Evolutionary conservation across 1,284 basidiomycete genomes (phyloP), one percentile per base, ranked within the genome.

Genomic region (Butyriboletus appendiculatus): DNA sequence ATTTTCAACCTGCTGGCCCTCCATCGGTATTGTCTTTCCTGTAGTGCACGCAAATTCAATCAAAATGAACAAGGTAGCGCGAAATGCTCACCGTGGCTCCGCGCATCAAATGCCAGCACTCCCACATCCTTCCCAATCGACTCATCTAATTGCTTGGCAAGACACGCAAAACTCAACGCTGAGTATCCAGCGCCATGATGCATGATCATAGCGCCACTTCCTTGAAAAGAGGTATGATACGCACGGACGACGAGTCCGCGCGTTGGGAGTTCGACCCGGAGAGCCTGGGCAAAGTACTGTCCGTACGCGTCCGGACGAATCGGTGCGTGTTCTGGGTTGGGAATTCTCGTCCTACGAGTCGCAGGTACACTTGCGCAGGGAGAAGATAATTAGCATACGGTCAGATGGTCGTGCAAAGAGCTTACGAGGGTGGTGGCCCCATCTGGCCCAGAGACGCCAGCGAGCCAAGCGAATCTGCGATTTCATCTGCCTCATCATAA

Each of bases 171-270:
- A 57, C 86, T 92, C 57, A 98, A 77, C 0, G 85, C 96, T 0
- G 88, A 88, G 65, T 93, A 94, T 3, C 97, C 96, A 1, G 93
- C 96, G 0, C 97, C 96, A 63, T 99, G 96, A 66, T 98, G 95
- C 70, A 92, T 92, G 3, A 98, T 79, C 65, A 98, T 82, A 3
- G 96, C 83, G 1, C 76, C 39, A 68, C 65, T 48, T 66, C 75
- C 62, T 76, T 52, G 77, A 5, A 81, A 80, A 24, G 73, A 80
- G 0, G 90, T 88, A 68, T 94, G 89, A 72, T 95, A 96, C 2
- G 84, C 86, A 32, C 93, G 79, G 60, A 86, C 82, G 45, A 87
- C 82, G 6, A 92, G 80, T 34, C 76, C 79, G 22, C 81, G 81
- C 28, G 74, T 67, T 1, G 83, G 77, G 16, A 93, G 83, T 1